A percentile compares a stretch with the other conserved stretches of the same genome.
Conservation (phyloP, 2,329 filamentous ascomycete species). For the Diaporthe caulivora region DNA sequence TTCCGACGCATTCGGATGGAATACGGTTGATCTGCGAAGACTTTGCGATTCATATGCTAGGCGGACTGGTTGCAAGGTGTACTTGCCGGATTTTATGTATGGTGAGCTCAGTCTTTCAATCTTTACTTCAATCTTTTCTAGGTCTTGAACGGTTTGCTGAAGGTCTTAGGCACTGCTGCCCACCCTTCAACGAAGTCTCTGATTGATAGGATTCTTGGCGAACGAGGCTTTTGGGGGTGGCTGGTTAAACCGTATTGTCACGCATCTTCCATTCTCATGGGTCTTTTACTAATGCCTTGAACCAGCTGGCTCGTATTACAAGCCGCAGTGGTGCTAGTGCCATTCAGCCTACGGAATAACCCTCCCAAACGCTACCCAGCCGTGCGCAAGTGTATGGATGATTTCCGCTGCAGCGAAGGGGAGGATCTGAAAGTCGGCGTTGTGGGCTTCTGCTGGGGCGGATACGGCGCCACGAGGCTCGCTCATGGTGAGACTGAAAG, state of each 20-base stretch:
- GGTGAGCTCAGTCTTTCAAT: not conserved
- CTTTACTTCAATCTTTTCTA: not conserved
- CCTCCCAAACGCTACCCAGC: not conserved
- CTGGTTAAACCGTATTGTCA: not conserved
- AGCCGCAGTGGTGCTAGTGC: not conserved
- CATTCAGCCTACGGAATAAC: not conserved
- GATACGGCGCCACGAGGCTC: not conserved
- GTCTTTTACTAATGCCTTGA: not conserved
- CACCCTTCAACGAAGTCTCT: not conserved
- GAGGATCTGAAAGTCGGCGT: not conserved
- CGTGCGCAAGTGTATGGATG: not conserved
- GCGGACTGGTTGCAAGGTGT: not conserved
- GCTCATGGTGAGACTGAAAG: not conserved
- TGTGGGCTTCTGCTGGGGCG: not conserved
- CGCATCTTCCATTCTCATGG: not conserved
- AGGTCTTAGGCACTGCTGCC: not conserved
- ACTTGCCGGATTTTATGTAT: not conserved
- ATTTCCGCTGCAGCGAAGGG: not conserved
- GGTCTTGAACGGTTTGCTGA: not conserved
- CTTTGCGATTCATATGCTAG: not conserved
- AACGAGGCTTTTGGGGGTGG: not conserved
- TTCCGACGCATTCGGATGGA: not conserved
- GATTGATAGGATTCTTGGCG: not conserved
- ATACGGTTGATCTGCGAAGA: not conserved
- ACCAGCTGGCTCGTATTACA: not conserved